Evolutionary conservation across 768 basidiomycete genomes (phyloP).

Genomic region (Neoboletus brunneissimus): DNA sequence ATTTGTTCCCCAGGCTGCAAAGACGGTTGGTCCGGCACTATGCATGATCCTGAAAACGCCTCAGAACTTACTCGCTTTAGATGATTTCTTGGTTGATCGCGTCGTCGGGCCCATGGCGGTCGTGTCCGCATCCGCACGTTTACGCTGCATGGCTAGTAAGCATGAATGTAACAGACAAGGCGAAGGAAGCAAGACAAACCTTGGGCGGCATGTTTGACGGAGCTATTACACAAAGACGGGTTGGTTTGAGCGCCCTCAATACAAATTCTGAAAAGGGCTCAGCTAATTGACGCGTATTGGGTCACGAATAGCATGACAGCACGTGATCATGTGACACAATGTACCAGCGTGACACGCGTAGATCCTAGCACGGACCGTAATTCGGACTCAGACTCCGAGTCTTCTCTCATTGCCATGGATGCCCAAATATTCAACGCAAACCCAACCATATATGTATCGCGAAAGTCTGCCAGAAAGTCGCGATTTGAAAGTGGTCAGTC

Average conservation of each 20-base stretch:
- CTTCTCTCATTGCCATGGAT: conserved; percentile 36
- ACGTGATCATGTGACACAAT: conserved; percentile 23
- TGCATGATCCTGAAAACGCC: conserved; percentile 16
- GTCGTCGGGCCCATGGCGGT: conserved; percentile 32
- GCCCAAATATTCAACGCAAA: conserved; percentile 83
- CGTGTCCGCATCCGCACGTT: conserved; percentile 47
- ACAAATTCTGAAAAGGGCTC: conserved; percentile 10
- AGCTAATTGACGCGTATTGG: conserved; percentile 19
- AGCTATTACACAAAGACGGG: background rate
- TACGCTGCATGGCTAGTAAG: conserved; percentile 44
- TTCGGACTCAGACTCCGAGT: too few relatives aligned
- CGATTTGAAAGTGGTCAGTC: conserved; percentile 43
- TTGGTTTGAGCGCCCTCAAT: background rate
- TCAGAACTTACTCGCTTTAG: conserved; percentile 32
- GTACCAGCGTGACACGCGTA: conserved; percentile 15
- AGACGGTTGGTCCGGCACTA: conserved; percentile 1
- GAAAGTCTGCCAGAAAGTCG: conserved; percentile 42
- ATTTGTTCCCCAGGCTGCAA: conserved; percentile 18
- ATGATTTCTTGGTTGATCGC: conserved; percentile 46
- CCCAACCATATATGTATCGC: conserved; percentile 71
- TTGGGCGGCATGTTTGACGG: conserved; percentile 37
- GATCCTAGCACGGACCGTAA: background rate
- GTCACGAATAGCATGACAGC: background rate
- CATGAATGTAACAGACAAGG: conserved; percentile 10
- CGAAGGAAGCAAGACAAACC: conserved; percentile 17